These are phyloP conservation scores for Cryptococcus jaspeensis DNA, from an alignment of 1,284 basidiomycete genomes.

Conservation along the genomic window DNA sequence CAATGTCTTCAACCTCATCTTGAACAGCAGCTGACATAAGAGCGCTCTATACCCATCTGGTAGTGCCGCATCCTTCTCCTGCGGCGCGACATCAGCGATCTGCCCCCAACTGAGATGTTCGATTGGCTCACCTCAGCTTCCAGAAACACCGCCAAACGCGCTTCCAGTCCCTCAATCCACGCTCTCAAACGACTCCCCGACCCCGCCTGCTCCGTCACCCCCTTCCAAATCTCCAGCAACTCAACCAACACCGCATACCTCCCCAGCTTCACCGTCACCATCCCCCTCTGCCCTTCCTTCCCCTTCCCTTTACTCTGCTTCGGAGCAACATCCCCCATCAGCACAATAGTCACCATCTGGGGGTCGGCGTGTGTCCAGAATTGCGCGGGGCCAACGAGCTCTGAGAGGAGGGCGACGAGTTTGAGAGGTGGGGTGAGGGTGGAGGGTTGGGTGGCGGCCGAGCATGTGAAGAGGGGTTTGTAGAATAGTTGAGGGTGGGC, in stretches of 20 bases:
- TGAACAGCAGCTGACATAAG: slow-evolving; percentile 27
- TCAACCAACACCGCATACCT: slow-evolving; percentile 66
- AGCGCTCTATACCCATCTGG: slow-evolving; percentile 32
- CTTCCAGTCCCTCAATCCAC: slow-evolving; percentile 62
- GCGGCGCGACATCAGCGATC: not conserved
- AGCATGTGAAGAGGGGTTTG: slow-evolving; percentile 70
- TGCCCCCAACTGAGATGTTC: too few relatives aligned
- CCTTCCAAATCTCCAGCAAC: slow-evolving; percentile 57
- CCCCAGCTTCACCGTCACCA: slow-evolving; percentile 61
- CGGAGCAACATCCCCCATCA: slow-evolving; percentile 46
- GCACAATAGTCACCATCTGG: slow-evolving; percentile 71
- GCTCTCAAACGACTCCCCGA: slow-evolving; percentile 45
- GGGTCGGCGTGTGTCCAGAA: slow-evolving; percentile 67
- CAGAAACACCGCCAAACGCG: slow-evolving; percentile 60
- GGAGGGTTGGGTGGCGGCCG: slow-evolving; percentile 62
- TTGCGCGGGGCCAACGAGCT: slow-evolving; percentile 56
- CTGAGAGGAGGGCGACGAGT: slow-evolving; percentile 57
- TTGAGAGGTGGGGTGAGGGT: slow-evolving; percentile 62
- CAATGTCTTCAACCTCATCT: slow-evolving; percentile 24
- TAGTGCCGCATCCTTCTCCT: slow-evolving; percentile 24
- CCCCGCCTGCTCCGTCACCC: slow-evolving; percentile 30
- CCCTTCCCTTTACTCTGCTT: slow-evolving; percentile 44
- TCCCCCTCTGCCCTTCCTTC: slow-evolving; percentile 42
- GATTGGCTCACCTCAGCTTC: slow-evolving; percentile 59
- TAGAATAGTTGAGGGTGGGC: slow-evolving; percentile 65